Evolutionary conservation across 1,139 yeast species (phyloP).

Genomic region (Yamadazyma atmosphaerica): DNA sequence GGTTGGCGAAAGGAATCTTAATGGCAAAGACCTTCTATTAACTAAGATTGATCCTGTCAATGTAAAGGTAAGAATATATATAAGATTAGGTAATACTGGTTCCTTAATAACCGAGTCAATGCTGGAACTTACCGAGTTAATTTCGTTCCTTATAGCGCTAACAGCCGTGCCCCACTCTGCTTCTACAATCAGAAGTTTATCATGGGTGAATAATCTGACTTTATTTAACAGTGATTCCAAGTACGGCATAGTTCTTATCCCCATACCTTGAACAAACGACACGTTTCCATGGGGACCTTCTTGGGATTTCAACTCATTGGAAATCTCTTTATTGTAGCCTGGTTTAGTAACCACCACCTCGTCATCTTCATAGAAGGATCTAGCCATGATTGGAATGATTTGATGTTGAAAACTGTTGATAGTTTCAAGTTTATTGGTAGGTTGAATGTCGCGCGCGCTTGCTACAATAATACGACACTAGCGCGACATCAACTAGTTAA

Average conservation of each 20-base stretch:
- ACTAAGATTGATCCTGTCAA: constrained; percentile 58
- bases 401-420: neutral
- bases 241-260: constrained; percentile 47
- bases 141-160: constrained; percentile 47
- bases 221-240: constrained; percentile 43
- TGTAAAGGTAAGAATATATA: constrained; percentile 55
- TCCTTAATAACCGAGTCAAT: constrained; percentile 32
- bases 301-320: constrained; percentile 32
- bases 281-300: constrained; percentile 43
- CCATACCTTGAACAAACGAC: constrained; percentile 53
- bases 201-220: constrained; percentile 36
- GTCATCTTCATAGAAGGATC: constrained; percentile 56
- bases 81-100: constrained; percentile 54
- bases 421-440: neutral
- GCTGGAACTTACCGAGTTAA: constrained; percentile 23
- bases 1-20: constrained; percentile 53
- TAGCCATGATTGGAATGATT: constrained; percentile 14
- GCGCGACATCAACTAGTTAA: too few species aligned
- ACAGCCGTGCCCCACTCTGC: constrained; percentile 48
- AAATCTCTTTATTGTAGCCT: constrained; percentile 41
- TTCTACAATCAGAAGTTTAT: constrained; percentile 33
- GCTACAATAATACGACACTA: too few species aligned
- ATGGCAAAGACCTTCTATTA: constrained; percentile 44
- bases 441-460: too few species aligned
- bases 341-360: constrained; percentile 48